Evolutionary conservation across 257 asterid genomes (phyloP), one percentile per base, ranked within the genome.

Genomic region (Capsicum pubescens): DNA sequence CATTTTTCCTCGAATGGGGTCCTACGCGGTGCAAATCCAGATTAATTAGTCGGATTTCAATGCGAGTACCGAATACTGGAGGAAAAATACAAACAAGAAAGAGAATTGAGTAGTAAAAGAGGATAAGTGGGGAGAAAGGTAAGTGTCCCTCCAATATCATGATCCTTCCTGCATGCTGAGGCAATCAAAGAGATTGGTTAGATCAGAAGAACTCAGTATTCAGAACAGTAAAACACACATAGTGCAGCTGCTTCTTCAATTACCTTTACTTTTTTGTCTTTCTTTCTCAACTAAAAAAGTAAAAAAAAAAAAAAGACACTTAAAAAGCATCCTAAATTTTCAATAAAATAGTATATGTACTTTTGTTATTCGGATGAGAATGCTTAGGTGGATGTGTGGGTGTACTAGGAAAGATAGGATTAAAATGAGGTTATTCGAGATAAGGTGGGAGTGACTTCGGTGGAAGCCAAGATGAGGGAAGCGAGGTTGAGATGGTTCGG

Each of bases 141-240:
- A 77, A 8, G 82, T 77, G 17, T 76, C 44, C 44, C 44, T 39
- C 44, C 44, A 39, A 39, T 39, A 39, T 0, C 64, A 77, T 77
- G 50, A 77, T 77, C 42, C 89, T 87, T 77, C 12, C 89, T 87
- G 88, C 84, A 87, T 83, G 81, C 87, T 82, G 85, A 84, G 90
- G 86, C 81, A 85, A 87, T 81, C 88, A 82, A 71, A 86, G 88
- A 76, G 90, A 88, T 89, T 82, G 87, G 90, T 84, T 84, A 63
- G 87, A 54, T 77, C 64, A 77, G 81, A 74, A 35, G 48, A 26
- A 67, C 74, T 48, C 80, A 74, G 81, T 52, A 54, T n/a, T 54
- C 64, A 52, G 32, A 55, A 77, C 26, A 71, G 79, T n/a, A 46
- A 71, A 71, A 9, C 56, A 54, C 82, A 26, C 26, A 9, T 77